Evolutionary conservation across 495 filamentous ascomycete genomes (phyloP).

Genomic region (Penicillium macrosclerotiorum): DNA sequence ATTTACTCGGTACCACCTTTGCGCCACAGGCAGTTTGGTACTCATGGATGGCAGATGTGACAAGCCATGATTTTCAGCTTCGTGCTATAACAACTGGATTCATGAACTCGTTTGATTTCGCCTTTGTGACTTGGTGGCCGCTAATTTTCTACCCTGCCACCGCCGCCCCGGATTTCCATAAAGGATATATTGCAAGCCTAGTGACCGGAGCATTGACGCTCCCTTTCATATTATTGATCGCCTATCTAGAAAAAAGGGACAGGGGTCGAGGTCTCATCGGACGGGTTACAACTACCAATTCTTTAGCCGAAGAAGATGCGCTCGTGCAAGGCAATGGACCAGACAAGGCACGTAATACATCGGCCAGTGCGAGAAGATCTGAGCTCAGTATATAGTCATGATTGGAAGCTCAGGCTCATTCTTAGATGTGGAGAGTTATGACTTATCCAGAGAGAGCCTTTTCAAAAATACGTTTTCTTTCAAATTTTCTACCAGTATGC

Average conservation of each 20-base stretch:
- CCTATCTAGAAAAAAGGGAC: conserved; percentile 30
- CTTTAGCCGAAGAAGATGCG: neutral
- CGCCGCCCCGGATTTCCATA: conserved; percentile 31
- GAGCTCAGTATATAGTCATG: conserved; percentile 2
- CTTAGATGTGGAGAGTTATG: no score
- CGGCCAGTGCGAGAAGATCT: neutral
- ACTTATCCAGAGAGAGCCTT: no score
- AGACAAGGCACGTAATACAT: neutral
- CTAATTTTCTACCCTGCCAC: conserved; percentile 35
- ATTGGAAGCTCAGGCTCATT: no score
- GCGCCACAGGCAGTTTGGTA: conserved; percentile 39
- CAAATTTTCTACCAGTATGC: no score
- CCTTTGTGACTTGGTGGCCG: conserved; percentile 38
- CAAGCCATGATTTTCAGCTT: conserved; percentile 31
- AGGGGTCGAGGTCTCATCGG: conserved; percentile 26
- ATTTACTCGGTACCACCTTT: conserved; percentile 33
- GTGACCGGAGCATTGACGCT: conserved; percentile 31
- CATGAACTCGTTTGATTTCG: conserved; percentile 41
- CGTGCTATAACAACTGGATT: conserved; percentile 36
- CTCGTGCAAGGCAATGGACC: conserved; percentile 1
- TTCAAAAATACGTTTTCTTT: no score
- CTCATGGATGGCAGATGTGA: conserved; percentile 37
- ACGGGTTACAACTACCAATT: conserved; percentile 3
- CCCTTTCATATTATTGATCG: conserved; percentile 28
- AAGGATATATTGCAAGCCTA: conserved; percentile 35